Conservation (phyloP, 805 yeast genomes). For the Suhomyces faveliae region DNA sequence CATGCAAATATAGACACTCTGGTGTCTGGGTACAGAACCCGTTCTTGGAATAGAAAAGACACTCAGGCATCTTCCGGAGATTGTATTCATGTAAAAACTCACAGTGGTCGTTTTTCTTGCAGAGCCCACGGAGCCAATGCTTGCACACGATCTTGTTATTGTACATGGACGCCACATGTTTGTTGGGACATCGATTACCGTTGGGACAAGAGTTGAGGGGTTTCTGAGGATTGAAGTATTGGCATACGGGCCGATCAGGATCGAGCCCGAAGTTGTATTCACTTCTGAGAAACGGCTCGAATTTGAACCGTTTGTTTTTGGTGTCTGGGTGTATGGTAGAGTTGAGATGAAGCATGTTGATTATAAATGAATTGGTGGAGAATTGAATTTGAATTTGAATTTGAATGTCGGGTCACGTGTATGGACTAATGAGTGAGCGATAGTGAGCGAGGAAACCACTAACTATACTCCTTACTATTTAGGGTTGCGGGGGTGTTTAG, state of each 20-base stretch:
- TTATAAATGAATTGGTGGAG: background rate
- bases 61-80: conserved; percentile 93
- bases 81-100: conserved; percentile 96
- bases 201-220: conserved; percentile 73
- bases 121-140: conserved; percentile 96
- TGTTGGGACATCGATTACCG: conserved; percentile 82
- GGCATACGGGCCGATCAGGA: conserved; percentile 88
- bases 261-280: conserved; percentile 82
- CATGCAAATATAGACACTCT: conserved; percentile 89
- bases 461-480: too few species aligned
- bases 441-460: too few species aligned
- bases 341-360: conserved; percentile 35
- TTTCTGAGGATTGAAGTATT: conserved; percentile 53
- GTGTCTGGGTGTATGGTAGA: conserved; percentile 43
- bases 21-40: conserved; percentile 90
- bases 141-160: conserved; percentile 79
- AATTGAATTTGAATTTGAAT: background rate
- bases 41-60: conserved; percentile 78
- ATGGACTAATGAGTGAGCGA: too few species aligned
- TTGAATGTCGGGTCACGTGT: background rate
- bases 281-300: conserved; percentile 77
- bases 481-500: too few species aligned
- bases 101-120: conserved; percentile 95
- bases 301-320: conserved; percentile 47
- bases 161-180: conserved; percentile 64